Evolutionary conservation across 108 stramenopile genomes (phyloP).

Genomic region (Nitzschia palea): DNA sequence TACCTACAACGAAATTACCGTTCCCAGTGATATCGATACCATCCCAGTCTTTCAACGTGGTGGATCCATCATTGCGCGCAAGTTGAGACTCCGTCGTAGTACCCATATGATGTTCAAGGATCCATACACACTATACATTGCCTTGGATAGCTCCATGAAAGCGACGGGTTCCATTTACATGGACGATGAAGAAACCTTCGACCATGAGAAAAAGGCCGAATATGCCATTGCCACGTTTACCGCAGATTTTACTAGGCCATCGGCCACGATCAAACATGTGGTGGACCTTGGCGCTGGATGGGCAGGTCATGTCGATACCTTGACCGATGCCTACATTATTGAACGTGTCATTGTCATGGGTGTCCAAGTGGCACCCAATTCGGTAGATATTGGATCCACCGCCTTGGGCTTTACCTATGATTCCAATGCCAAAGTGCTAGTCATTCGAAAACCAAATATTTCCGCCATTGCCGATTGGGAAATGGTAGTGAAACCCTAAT

Average conservation of each 20-base stretch:
- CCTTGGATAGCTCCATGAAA: constrained; percentile 63
- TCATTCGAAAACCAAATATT: constrained; percentile 78
- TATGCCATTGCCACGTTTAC: constrained; percentile 64
- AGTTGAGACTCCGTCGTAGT: constrained; percentile 92
- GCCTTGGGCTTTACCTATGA: constrained; percentile 58
- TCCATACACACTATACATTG: constrained; percentile 96
- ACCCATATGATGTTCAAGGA: constrained; percentile 88
- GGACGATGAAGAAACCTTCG: constrained; percentile 95
- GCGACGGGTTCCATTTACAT: constrained; percentile 92
- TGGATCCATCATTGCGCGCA: constrained; percentile 88
- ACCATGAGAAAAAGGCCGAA: constrained; percentile 60
- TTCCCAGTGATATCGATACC: constrained; percentile 82
- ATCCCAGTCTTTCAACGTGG: constrained; percentile 93
- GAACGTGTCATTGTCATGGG: constrained; percentile 88
- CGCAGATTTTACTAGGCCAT: constrained; percentile 36
- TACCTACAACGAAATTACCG: constrained; percentile 38
- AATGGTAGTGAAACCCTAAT: constrained; percentile 19
- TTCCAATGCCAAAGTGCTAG: constrained; percentile 49
- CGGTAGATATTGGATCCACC: constrained; percentile 19
- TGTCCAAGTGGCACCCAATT: constrained; percentile 43
- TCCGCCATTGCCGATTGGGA: constrained; percentile 71
- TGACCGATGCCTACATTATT: constrained; percentile 45
- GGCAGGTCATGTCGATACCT: constrained; percentile 22
- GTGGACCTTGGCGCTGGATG: constrained; percentile 53
- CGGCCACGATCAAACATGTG: constrained; percentile 42